phyloP scores from a whole-genome alignment of 2,329 filamentous ascomycete species.

The Cytospora chrysosperma region DNA sequence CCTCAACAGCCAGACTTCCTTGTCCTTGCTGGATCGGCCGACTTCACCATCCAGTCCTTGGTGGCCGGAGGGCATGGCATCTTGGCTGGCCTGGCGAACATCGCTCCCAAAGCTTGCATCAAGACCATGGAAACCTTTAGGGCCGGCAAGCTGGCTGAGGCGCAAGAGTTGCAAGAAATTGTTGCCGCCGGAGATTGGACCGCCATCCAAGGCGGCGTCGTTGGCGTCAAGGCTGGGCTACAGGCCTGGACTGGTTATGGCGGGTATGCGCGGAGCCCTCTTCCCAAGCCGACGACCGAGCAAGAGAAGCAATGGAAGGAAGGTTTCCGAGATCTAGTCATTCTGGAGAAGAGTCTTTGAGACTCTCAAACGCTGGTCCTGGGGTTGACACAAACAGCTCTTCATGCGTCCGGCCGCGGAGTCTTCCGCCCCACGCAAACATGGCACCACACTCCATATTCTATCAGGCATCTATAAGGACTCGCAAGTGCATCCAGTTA shows the following conservation, averaged over 20 bases:
- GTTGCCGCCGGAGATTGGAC: constrained; percentile 71
- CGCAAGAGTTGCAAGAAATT: constrained; percentile 62
- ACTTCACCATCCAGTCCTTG: constrained; percentile 69
- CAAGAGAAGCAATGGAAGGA: constrained; percentile 54
- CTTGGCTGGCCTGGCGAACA: constrained; percentile 70
- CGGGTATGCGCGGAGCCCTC: constrained; percentile 46
- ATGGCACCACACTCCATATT: not conserved
- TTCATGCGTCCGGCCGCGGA: not conserved
- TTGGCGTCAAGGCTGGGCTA: constrained; percentile 68
- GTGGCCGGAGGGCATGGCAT: constrained; percentile 69
- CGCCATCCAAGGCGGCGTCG: constrained; percentile 68
- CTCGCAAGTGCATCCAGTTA: not conserved
- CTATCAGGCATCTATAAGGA: not conserved
- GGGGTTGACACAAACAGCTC: not conserved
- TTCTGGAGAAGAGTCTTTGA: constrained; percentile 51
- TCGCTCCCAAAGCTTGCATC: constrained; percentile 66
- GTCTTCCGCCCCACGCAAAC: not conserved
- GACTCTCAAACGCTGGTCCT: not conserved
- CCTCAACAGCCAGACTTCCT: constrained; percentile 53
- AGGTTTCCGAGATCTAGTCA: constrained; percentile 52
- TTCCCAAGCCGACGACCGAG: constrained; percentile 51
- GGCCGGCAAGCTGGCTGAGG: constrained; percentile 57
- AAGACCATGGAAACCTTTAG: constrained; percentile 60
- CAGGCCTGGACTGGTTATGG: constrained; percentile 69
- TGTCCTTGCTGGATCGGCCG: constrained; percentile 70